Base-by-base conservation (phyloP, 768 basidiomycete species). In the Lactarius hatsudake region DNA sequence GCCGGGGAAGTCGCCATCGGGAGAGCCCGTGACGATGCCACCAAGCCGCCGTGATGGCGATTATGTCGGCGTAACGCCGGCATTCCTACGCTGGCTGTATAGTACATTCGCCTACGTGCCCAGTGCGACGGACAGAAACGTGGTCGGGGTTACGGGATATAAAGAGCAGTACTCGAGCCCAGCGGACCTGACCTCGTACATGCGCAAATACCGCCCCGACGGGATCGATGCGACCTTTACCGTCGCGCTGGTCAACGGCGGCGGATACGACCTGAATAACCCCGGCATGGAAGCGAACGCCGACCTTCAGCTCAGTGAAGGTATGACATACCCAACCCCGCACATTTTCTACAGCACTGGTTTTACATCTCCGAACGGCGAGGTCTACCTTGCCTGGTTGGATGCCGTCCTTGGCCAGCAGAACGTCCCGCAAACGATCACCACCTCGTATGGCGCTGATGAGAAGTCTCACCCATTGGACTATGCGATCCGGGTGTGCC, bases 381-480 rank as follows among this genome's bases (percentile, higher is more conserved):
- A 48, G 0, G 9, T 5, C 0, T 48, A 10, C n/a, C 3, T 48
- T 20, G 6, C 20, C 3, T n/a, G 45, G 45, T 20, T 23, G 3
- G 0, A 10, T 13, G 4, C 32, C 10, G 7, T 48, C 9, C 45
- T 48, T 4, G 1, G 3, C 8, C 10, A 12, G n/a, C 4, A 1
- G 45, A 2, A 5, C 10, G 5, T 48, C n/a, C 45, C n/a, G 12
- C 45, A 23, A 10, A 48, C n/a, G 2, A 48, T 48, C 45, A 23
- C 3, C n/a, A 12, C 10, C 0, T 23, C 45, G 10, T 48, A 48
- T 13, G n/a, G 10, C 9, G 0, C 2, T 48, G 5, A 23, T 20
- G 45, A 48, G 20, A 10, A 5, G 10, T 0, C 1, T 0, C 1
- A 10, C n/a, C 45, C 45, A 3, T 0, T 1, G 12, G 45, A 48